Evolutionary conservation across 768 basidiomycete genomes (phyloP).

Genomic region (Sporobolomyces roseus): DNA sequence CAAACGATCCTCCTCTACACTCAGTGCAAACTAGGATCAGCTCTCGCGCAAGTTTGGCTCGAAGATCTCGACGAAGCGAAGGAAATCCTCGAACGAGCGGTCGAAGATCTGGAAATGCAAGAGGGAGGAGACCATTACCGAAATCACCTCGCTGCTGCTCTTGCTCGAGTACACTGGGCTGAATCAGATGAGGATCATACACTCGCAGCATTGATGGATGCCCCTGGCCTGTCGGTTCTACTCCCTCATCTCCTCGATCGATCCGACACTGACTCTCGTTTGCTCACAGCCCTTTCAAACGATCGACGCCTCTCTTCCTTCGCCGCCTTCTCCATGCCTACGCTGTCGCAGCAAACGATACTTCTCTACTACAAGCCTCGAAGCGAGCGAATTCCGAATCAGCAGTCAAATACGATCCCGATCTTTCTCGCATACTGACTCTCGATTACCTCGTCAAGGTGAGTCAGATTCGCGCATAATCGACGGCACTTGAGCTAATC

Average conservation of each 20-base stretch:
- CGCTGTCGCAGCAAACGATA: constrained; percentile 31
- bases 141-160: constrained; percentile 12
- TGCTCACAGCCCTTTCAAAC: background rate
- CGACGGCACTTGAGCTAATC: no score
- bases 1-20: constrained; percentile 40
- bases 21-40: constrained; percentile 58
- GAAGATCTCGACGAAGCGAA: constrained; percentile 64
- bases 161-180: constrained; percentile 19
- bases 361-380: constrained; percentile 7
- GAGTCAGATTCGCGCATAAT: background rate
- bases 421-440: constrained; percentile 1
- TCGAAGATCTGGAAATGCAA: constrained; percentile 52
- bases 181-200: constrained; percentile 34
- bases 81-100: constrained; percentile 63
- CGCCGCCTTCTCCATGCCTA: constrained; percentile 22
- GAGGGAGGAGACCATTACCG: background rate
- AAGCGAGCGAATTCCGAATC: constrained; percentile 2
- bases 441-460: constrained; percentile 28
- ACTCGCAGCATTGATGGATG: constrained; percentile 22
- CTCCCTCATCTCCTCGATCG: no score
- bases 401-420: constrained; percentile 30
- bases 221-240: constrained; percentile 23
- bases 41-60: constrained; percentile 65
- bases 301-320: constrained; percentile 30
- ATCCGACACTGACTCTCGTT: background rate